Evolutionary conservation across 177 flowering plant genomes (phyloP), one percentile per base, ranked within the genome.

Genomic region (Vitis hybrid): DNA sequence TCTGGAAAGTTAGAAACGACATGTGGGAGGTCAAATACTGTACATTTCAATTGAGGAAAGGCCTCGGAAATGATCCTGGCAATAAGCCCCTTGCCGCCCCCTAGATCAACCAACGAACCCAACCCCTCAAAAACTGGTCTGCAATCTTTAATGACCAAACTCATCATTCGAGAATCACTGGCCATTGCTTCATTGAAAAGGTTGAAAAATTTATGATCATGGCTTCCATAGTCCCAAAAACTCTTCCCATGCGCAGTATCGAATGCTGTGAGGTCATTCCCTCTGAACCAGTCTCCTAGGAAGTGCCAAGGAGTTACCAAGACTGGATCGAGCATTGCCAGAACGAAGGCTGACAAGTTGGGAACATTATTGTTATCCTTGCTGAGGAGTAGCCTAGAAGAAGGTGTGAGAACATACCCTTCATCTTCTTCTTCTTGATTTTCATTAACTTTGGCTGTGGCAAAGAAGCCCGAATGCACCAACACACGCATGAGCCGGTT

Each of bases 401-500:
- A 35, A 12, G 30, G 3, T 6, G 70, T 35, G 12, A 60, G 71
- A 17, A 40, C 67, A 61, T 66, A 67, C 48, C 75, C 66, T 24
- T 35, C 66, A 60, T 67, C 66, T 54, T 78, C 74, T 30, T 79
- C 70, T 7, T 69, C 60, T 64, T 65, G 46, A 35, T 35, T 35
- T 35, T 35, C 73, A 48, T 24, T 2, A 1, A 35, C 14, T 40
- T 61, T 72, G 17, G 14, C 50, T 11, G 2, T 17, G 2, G 70
- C 62, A 59, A 85, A 77, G 72, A 81, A 69, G 61, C 83, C 83
- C 0, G 71, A 70, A 18, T 75, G 77, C 1, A 77, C 68, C 18
- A 79, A 30, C 3, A 79, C 19, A 8, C 81, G 75, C 82, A 82
- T 82, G 14, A 79, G 78, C 40, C 81, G 83, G 8, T 32, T 21